Evolutionary conservation across 83 land plant species (phyloP).

Genomic region (Picea abies): DNA sequence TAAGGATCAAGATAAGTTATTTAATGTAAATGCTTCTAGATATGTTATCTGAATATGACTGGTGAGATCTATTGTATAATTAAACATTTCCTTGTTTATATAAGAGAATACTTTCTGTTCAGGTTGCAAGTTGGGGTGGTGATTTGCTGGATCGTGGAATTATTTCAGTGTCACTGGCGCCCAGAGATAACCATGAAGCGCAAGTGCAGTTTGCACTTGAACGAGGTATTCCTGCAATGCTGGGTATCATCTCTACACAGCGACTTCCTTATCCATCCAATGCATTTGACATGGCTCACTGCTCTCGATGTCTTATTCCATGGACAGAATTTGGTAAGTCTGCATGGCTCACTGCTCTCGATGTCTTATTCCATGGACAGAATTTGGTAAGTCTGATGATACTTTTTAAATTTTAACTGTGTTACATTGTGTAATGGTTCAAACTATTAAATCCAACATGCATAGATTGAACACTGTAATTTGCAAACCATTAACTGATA

Average conservation of each 20-base stretch:
- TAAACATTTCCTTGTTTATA: background rate
- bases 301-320: constrained; percentile 95
- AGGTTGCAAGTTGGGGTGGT: constrained; percentile 99
- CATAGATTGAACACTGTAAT: too few relatives aligned
- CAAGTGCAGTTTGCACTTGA: constrained; percentile 98
- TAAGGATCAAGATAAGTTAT: background rate
- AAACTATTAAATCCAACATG: too few relatives aligned
- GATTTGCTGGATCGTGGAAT: constrained; percentile 79
- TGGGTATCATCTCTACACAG: constrained; percentile 90
- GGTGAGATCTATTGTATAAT: background rate
- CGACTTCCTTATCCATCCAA: constrained; percentile 93
- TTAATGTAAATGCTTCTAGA: background rate
- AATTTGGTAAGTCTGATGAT: constrained; percentile 60
- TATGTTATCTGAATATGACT: background rate
- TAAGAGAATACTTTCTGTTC: constrained; percentile 14
- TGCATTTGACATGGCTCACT: constrained; percentile 98
- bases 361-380: constrained; percentile 95
- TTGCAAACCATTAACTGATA: too few relatives aligned
- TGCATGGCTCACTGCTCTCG: constrained; percentile 99
- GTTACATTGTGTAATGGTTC: too few relatives aligned
- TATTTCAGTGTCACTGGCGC: constrained; percentile 87
- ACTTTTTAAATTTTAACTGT: too few relatives aligned
- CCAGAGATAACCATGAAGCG: constrained; percentile 96
- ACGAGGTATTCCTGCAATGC: constrained; percentile 94
- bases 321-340: constrained; percentile 92